Evolutionary conservation across 2,329 filamentous ascomycete genomes (phyloP), one percentile per base, ranked within the genome.

Genomic region (Magnaporthiopsis incrustans): DNA sequence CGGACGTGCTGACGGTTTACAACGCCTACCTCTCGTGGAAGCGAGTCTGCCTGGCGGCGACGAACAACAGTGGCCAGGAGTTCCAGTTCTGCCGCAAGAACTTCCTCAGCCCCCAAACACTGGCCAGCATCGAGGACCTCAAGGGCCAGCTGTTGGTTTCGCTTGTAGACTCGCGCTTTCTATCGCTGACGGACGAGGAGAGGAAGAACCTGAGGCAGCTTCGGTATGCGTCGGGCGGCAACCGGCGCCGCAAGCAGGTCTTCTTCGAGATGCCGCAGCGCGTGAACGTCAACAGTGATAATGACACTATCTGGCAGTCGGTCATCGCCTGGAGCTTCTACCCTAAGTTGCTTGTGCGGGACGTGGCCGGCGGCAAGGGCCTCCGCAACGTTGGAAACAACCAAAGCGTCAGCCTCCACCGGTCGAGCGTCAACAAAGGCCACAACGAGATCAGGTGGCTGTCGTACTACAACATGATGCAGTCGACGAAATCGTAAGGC

Each of bases 401-500:
- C 73, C 94, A 98, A 75, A 84, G 85, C 59, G 92, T 99, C 69
- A 92, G 87, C 65, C 79, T 99, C 26, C 92, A 96, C 69, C 90
- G 92, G 0, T 90, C 89, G 0, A 96, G 92, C 1, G 91, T 99
- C 68, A 98, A 98, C 75, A 92, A 92, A 72, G 84, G 81, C 10
- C 80, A 80, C 66, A 78, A 81, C 60, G 85, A 87, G 57, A 78
- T 92, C 56, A 89, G 87, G 71, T 98, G 91, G 87, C 79, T 99
- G 59, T 95, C 91, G 0, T 99, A 97, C 75, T 98, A 98, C 77
- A 90, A 96, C 74, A 97, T 98, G 68, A 96, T 98, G 91, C 93
- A 97, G 75, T 89, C 90, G 25, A 63, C 62, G 3, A 92, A 89
- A 80, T 78, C 91, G 88, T 83, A 84, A 83, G 79, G 81, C 32